Conservation (phyloP, 768 basidiomycete species). For the Mycena filopes region DNA sequence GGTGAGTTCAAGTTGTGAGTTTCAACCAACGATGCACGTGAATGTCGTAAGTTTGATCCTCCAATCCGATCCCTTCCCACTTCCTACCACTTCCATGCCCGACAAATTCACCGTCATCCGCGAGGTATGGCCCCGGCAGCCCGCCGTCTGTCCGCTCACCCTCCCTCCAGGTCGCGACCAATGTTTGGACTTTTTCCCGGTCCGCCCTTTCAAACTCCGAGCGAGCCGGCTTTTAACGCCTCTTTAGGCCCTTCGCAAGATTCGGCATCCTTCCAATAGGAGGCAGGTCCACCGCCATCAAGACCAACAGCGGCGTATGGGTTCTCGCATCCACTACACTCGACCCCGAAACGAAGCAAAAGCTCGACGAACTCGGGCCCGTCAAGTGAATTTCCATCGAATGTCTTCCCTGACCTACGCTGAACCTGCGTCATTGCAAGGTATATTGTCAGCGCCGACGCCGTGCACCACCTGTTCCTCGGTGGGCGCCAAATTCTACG, state of each 20-base stretch:
- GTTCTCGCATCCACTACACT: conserved; percentile 83
- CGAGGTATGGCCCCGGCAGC: conserved; percentile 2
- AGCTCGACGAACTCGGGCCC: conserved; percentile 71
- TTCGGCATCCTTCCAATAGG: conserved; percentile 79
- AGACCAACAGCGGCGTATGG: conserved; percentile 76
- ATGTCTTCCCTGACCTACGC: too few relatives aligned
- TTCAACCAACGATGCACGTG: neutral
- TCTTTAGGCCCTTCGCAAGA: conserved; percentile 70
- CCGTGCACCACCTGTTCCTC: conserved; percentile 69
- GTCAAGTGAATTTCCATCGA: too few relatives aligned
- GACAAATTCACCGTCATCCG: conserved; percentile 24
- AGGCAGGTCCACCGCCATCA: conserved; percentile 85
- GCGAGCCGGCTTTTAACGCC: neutral
- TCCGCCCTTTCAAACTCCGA: neutral
- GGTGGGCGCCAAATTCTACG: conserved; percentile 46
- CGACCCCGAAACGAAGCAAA: conserved; percentile 69
- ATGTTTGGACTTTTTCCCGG: conserved; percentile 33
- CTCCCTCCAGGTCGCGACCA: conserved; percentile 15
- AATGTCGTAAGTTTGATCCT: neutral
- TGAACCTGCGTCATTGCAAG: conserved; percentile 40
- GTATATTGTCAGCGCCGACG: conserved; percentile 69
- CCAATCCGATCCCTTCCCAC: neutral
- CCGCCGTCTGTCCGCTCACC: neutral
- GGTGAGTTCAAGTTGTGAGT: too few relatives aligned
- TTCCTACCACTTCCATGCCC: neutral